These are phyloP conservation scores for Picea abies DNA, from an alignment of 83 land plant genomes.

Conservation along the genomic window DNA sequence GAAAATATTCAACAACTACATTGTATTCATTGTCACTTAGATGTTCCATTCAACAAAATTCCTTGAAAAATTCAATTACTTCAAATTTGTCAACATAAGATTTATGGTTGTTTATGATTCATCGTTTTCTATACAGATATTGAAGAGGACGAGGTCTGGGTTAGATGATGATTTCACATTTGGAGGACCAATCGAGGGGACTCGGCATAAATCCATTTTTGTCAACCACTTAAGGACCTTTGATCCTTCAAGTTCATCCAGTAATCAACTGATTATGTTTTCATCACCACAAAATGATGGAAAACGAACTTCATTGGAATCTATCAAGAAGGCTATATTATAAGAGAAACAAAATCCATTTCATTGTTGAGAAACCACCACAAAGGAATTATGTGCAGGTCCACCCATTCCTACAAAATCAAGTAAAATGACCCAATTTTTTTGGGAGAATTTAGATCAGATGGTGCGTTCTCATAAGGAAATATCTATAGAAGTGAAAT, in stretches of 20 bases:
- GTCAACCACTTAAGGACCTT: constrained; percentile 21
- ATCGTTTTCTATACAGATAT: constrained; percentile 23
- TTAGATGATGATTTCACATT: constrained; percentile 49
- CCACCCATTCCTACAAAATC: constrained; percentile 23
- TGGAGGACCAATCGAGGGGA: constrained; percentile 51
- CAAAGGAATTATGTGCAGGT: not conserved
- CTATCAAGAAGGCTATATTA: constrained; percentile 12
- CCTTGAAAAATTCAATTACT: not conserved
- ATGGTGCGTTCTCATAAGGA: constrained; percentile 69
- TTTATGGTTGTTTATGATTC: not conserved
- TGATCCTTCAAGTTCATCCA: constrained; percentile 15
- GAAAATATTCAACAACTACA: too few relatives aligned
- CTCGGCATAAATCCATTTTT: constrained; percentile 45
- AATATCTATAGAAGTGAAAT: constrained; percentile 49
- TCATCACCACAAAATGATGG: not conserved
- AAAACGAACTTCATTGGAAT: not conserved
- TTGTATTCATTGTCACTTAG: too few relatives aligned
- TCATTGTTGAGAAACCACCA: constrained; percentile 7
- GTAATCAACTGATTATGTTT: constrained; percentile 8
- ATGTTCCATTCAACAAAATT: not conserved
- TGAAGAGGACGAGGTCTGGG: constrained; percentile 51
- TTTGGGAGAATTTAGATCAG: constrained; percentile 58
- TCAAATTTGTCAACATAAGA: not conserved
- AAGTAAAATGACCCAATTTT: constrained; percentile 62
- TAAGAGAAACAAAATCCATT: not conserved